Evolutionary conservation across 73 alveolate genomes (phyloP).

Genomic region (Stentor roeselii): DNA sequence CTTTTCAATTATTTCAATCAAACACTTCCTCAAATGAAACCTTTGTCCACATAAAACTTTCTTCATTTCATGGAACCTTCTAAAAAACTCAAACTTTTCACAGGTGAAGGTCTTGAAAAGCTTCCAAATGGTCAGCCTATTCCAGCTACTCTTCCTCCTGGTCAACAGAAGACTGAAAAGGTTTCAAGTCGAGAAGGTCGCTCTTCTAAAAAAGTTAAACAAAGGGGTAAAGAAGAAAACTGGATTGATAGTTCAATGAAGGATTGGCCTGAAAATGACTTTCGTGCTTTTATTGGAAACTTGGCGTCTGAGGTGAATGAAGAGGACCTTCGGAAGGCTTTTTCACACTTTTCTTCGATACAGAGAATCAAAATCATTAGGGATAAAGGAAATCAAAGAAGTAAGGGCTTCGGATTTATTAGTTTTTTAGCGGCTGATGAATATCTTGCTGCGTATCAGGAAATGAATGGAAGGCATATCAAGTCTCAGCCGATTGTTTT

Average conservation of each 20-base stretch:
- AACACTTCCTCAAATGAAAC: too few relatives aligned
- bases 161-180: constrained; percentile 48
- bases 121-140: constrained; percentile 27
- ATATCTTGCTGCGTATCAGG: constrained; percentile 85
- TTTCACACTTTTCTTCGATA: constrained; percentile 85
- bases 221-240: constrained; percentile 89
- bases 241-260: constrained; percentile 92
- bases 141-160: constrained; percentile 21
- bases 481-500: constrained; percentile 90
- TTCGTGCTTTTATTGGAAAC: constrained; percentile 89
- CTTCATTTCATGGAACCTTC: not conserved
- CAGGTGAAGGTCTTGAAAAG: constrained; percentile 13
- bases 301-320: constrained; percentile 93
- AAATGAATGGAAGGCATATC: constrained; percentile 95
- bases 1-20: too few relatives aligned
- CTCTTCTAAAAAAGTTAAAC: constrained; percentile 57
- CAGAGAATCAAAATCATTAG: constrained; percentile 84
- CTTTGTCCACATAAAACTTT: too few relatives aligned
- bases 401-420: constrained; percentile 96
- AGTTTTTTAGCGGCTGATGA: constrained; percentile 76
- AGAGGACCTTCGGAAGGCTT: constrained; percentile 85
- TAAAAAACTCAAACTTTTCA: not conserved
- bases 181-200: constrained; percentile 64
- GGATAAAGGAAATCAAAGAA: constrained; percentile 80
- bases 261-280: constrained; percentile 94